Base-by-base conservation (phyloP, 768 basidiomycete genomes). In the Rubroboletus pulcherrimus region DNA sequence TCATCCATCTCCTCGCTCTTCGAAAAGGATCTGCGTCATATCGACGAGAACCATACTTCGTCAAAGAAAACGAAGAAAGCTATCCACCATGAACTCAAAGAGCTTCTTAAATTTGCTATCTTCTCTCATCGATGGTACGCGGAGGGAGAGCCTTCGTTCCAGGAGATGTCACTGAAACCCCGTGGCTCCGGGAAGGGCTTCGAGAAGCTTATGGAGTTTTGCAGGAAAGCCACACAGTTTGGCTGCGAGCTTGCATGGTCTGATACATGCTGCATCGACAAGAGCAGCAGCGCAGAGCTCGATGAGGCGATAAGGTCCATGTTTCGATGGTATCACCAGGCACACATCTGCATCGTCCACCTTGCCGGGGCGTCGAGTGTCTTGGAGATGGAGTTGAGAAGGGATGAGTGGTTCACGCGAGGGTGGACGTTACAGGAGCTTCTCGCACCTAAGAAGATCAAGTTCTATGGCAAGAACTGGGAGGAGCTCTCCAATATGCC, bases 241-340 rank as follows among this genome's bases (percentile, higher is more conserved):
- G 57, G 49, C 17, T 63, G 61, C 37, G 53, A 17, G 24, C 57
- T 63, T 2, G 60, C 60, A 15, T 61, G 60, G 60, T 53, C 59
- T 2, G 60, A 61, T 14, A 61, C 60, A 3, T 61, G 55, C 6
- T 61, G 59, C 5, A 61, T 61, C 26, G 44, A 61, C 14, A 61
- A 61, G n/a, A 42, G 39, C 5, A 61, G 59, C 31, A 62, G 59
- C 9, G 55, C 54, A 19, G 60, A 57, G 11, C 60, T 62, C 14
- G 60, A 62, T 37, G 61, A 62, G 11, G 56, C 60, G 3, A 58
- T 62, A 34, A 50, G 60, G 37, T 62, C 61, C 2, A 62, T 62
- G 61, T 62, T 58, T 33, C 55, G 60, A 15, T 62, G 60, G 61
- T 62, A 62, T 38, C 55, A 50, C 6, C 41, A 44, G 6, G 55